Percentiles rank a stretch among this genome's conserved stretches.
Evolutionary conservation across 208 protist species (phyloP).

Genomic region (Porcisia deanei): DNA sequence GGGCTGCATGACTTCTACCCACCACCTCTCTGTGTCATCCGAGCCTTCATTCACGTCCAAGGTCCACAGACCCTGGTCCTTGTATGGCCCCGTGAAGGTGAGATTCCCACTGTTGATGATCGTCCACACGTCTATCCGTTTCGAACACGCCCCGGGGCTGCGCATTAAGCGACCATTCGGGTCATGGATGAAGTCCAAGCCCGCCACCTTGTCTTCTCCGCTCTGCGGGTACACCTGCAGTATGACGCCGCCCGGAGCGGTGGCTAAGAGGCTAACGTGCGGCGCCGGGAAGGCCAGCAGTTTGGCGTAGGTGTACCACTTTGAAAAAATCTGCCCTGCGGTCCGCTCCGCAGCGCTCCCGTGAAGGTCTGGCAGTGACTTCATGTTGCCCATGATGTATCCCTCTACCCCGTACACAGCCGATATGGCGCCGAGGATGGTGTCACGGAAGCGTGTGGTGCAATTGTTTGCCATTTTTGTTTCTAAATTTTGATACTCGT

Average conservation of each 20-base stretch:
- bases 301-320: slow-evolving; percentile 21
- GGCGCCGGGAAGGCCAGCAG: slow-evolving; percentile 18
- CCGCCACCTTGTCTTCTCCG: slow-evolving; percentile 3
- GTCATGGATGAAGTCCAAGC: slow-evolving; percentile 28
- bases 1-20: slow-evolving; percentile 49
- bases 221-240: slow-evolving; percentile 36
- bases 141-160: not conserved
- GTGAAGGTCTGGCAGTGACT: slow-evolving; percentile 38
- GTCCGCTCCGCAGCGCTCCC: slow-evolving; percentile 31
- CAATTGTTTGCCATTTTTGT: slow-evolving; percentile 25
- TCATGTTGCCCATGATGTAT: slow-evolving; percentile 52
- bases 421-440: slow-evolving; percentile 47
- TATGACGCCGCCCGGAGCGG: slow-evolving; percentile 69
- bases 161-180: not conserved
- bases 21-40: slow-evolving; percentile 19
- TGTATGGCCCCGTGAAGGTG: slow-evolving; percentile 38
- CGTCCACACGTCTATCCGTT: slow-evolving; percentile 8
- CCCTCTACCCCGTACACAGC: slow-evolving; percentile 43
- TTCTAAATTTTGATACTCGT: slow-evolving; percentile 1
- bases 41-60: not conserved
- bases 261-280: slow-evolving; percentile 25
- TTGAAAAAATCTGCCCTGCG: slow-evolving; percentile 19
- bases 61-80: slow-evolving; percentile 7
- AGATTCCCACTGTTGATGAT: slow-evolving; percentile 28
- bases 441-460: slow-evolving; percentile 33